Conservation (phyloP, 2,329 filamentous ascomycete genomes). For the Venturia pyrina region DNA sequence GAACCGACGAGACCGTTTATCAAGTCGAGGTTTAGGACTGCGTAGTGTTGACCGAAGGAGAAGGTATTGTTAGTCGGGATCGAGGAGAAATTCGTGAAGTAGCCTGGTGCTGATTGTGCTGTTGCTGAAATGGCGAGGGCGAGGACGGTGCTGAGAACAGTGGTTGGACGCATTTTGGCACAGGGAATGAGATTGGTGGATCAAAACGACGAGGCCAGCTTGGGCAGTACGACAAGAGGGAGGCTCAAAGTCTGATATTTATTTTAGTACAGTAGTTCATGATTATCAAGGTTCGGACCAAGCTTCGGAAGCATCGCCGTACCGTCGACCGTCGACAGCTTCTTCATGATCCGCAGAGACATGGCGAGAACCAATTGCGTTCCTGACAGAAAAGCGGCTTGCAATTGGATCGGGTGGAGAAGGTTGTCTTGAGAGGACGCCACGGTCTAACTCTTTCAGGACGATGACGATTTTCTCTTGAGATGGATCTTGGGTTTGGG, state of each 20-base stretch:
- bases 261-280: background rate
- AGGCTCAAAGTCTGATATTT: background rate
- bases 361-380: background rate
- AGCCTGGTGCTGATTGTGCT: background rate
- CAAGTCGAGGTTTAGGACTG: slow-evolving; percentile 33
- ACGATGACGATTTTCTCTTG: no score
- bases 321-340: background rate
- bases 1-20: slow-evolving; percentile 28
- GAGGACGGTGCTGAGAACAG: background rate
- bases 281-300: background rate
- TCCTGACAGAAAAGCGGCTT: background rate
- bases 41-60: slow-evolving; percentile 19
- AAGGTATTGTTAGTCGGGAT: slow-evolving; percentile 17
- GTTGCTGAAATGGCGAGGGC: background rate
- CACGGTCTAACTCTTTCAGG: no score
- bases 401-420: no score
- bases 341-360: background rate
- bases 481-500: no score
- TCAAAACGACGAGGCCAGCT: background rate
- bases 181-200: background rate
- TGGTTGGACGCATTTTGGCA: background rate
- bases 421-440: no score
- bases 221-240: background rate
- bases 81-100: slow-evolving; percentile 17
- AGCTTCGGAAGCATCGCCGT: background rate